These are phyloP conservation scores for Akanthomyces dipterigenus DNA, from an alignment of 2,329 filamentous ascomycete genomes.

Conservation along the genomic window DNA sequence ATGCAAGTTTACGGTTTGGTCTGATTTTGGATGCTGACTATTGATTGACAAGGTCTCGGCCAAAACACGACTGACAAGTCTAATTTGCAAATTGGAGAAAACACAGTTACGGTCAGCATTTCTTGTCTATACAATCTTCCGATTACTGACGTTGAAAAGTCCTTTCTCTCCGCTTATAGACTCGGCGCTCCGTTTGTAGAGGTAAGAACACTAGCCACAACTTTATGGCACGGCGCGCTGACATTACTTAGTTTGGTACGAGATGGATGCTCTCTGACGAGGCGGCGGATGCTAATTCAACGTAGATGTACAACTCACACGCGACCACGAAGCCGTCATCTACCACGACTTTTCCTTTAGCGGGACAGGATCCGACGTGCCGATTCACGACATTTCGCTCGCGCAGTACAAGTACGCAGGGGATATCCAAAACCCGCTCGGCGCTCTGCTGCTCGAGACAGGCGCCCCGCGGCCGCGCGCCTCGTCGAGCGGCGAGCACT, in stretches of 20 bases:
- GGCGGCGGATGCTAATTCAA: neutral
- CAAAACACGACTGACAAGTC: conserved; percentile 3
- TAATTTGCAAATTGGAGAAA: conserved; percentile 9
- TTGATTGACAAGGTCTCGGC: neutral
- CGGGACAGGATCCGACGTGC: conserved; percentile 33
- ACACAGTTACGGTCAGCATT: neutral
- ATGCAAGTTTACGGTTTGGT: neutral
- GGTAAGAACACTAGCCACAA: neutral
- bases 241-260: conserved; percentile 6
- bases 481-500: conserved; percentile 18
- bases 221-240: neutral
- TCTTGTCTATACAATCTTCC: fast-evolving
- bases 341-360: conserved; percentile 37
- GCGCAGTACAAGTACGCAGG: conserved; percentile 30
- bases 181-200: conserved; percentile 9
- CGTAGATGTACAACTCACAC: conserved; percentile 34
- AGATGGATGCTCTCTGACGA: no score
- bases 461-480: conserved; percentile 14
- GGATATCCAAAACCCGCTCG: conserved; percentile 16
- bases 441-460: neutral
- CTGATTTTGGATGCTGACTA: neutral
- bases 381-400: conserved; percentile 31
- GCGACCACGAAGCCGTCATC: conserved; percentile 32
- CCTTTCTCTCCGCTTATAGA: conserved; percentile 1
- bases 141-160: neutral